Evolutionary conservation across 2,329 filamentous ascomycete genomes (phyloP), one percentile per base, ranked within the genome.

Genomic region (Aulographum hederae): DNA sequence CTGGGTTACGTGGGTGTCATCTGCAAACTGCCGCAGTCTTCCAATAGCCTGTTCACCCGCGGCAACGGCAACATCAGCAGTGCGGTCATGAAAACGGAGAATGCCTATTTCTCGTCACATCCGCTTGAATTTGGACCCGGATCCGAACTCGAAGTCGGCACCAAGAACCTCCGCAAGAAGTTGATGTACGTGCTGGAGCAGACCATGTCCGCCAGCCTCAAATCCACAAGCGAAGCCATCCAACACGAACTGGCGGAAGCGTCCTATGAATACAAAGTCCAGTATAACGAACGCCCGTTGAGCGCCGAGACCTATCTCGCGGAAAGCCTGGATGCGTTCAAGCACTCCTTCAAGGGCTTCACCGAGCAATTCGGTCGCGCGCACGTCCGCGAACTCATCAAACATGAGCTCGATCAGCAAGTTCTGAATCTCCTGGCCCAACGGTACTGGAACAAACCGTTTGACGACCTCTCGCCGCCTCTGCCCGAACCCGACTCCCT

Each of bases 221-320:
- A 89, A 43, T 73, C 73, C 34, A 98, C 89, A 3, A 80, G 79
- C 43, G 82, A 94, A 47, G 82, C 84, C 6, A 94, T 98, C 41
- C 77, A 78, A 38, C 82, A 93, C 50, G 89, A 98, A 52, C 69
- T 98, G 0, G 86, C 94, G 46, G 89, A 98, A 54, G 85, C 89
- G 3, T 86, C 81, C 0, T 98, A 98, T 48, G 86, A 98, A 54
- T 98, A 93, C 65, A 98, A 98, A 52, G 89, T 98, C 4, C 91
- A 98, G 52, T 98, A 98, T 58, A 98, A 98, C 46, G 89, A 98
- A 50, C 74, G 89, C 5, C 82, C 86, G 2, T 62, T 98, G 21
- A 93, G 82, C 31, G 89, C 89, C 2, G 89, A 98, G 50, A 93
- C 86, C 3, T 98, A 98, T 49, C 68, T 98, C 25, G 89, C 89